Base-by-base conservation (phyloP, 768 basidiomycete species). In the Asterophora parasitica region DNA sequence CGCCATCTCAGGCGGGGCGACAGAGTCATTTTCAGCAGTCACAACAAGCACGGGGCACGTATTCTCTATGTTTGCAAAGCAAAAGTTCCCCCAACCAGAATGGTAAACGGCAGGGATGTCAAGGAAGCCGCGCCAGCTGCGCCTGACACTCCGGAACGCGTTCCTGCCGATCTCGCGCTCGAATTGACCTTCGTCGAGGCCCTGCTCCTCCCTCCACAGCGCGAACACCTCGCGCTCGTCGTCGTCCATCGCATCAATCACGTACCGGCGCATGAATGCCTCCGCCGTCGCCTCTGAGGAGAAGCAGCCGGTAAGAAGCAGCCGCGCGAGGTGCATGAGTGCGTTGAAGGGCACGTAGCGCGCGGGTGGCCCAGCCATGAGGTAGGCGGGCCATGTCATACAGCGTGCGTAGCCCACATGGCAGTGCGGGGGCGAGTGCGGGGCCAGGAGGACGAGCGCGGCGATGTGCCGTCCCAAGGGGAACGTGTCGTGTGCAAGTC, bases 61-160 rank as follows among this genome's bases (percentile, higher is more conserved):
- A 23, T 70, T 74, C 49, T 79, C 73, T 42, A 79, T 61, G 4
- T 54, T 53, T 31, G 65, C 61, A 3, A 74, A 74, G 11, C 52
- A 53, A 52, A 73, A 78, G 5, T 71, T 58, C 46, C 66, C 78
- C 78, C 80, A 82, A 46, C 74, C 74, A 12, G 73, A 69, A 38
- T 80, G 75, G 42, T 75, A 61, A 23, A 77, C 59, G 26, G 61
- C 53, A 6, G 70, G 46, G 44, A 69, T 54, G 38, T 73, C 72
- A 48, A 71, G 62, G 54, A 79, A 78, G 0, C 81, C 82, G 35
- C 67, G 72, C 78, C 78, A 79, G 39, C 75, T 65, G 27, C 59
- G 69, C 15, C 68, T 64, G 7, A 79, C 73, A 55, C 80, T 82
- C 48, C 70, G 66, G 39, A 69, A 58, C 47, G 72, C 61, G 46